Conservation (phyloP, 2,329 filamentous ascomycete genomes). For the Mycogone perniciosa region DNA sequence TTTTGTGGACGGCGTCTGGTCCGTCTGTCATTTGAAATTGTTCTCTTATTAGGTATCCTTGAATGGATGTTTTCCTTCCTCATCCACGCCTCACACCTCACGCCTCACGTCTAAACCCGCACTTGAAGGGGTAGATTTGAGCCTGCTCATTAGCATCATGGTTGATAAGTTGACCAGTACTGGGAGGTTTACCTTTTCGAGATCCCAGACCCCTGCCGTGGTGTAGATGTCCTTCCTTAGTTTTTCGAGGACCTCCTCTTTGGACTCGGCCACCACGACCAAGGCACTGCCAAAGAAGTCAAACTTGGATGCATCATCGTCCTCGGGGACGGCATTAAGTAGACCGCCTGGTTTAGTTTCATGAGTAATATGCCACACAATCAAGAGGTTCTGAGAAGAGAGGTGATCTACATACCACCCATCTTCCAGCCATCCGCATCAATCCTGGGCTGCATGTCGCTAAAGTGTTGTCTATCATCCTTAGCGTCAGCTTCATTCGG, state of each 20-base stretch:
- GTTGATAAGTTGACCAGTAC: not conserved
- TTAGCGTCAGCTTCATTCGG: not conserved
- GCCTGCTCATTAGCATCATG: slow-evolving; percentile 26
- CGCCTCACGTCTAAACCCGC: slow-evolving; percentile 29
- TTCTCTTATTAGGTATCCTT: too few relatives aligned
- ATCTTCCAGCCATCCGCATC: slow-evolving; percentile 55
- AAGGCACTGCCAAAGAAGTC: slow-evolving; percentile 72
- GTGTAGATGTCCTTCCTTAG: slow-evolving; percentile 70
- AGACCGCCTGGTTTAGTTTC: slow-evolving; percentile 51
- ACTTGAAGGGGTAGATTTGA: slow-evolving; percentile 46
- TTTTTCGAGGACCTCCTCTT: slow-evolving; percentile 61
- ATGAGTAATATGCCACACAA: not conserved
- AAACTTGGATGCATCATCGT: slow-evolving; percentile 49
- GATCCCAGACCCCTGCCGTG: slow-evolving; percentile 70
- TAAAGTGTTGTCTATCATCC: slow-evolving; percentile 42
- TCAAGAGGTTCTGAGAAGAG: not conserved
- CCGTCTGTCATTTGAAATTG: not conserved
- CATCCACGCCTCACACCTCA: too few relatives aligned
- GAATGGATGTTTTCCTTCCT: too few relatives aligned
- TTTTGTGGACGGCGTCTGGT: not conserved
- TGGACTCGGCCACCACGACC: slow-evolving; percentile 58
- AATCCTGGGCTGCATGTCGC: slow-evolving; percentile 44
- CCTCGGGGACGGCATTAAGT: slow-evolving; percentile 58
- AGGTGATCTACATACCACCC: slow-evolving; percentile 47
- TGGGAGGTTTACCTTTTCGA: slow-evolving; percentile 49